Base-by-base conservation (phyloP, 106 monocot genomes). In the Phalaenopsis equestris region DNA sequence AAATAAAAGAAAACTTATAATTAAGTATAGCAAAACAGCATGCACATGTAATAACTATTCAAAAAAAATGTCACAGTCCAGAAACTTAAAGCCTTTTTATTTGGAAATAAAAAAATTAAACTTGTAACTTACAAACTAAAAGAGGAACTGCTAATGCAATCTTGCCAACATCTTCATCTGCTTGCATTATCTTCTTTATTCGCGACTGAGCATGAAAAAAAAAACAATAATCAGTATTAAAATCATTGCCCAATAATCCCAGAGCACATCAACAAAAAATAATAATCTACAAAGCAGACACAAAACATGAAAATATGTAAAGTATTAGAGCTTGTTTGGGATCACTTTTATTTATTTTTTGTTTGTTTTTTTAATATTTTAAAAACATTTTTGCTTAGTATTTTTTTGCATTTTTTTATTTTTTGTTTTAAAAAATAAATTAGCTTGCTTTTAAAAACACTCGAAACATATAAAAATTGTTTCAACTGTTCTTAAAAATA, bases 111-210 rank as follows among this genome's bases (percentile, higher is more conserved):
- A 75, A 14, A 55, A 47, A 14, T 49, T 39, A 14, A 23, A 19
- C 16, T 10, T 18, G 16, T 4, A 57, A 91, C 95, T 92, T 65
- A 95, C 95, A 95, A 46, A 95, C 92, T 95, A 95, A 86, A 86
- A 95, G 85, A 75, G 95, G 95, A 19, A 95, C 95, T 61, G 92
- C 90, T 75, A 92, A 76, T 72, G 94, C 94, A 77, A 95, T 95
- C 86, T 95, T 95, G 67, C 94, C 94, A 75, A 95, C 81, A 82
- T 92, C 95, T 78, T 95, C 95, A 82, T 95, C 95, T 42, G 92
- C 79, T 92, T 95, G 92, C 95, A 95, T 95, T 75, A 95, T 95
- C 84, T 95, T 95, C 77, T 95, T 95, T 45, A 95, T 95, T 77
- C 95, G 88, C 30, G 92, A 75, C 95, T 92, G 84, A 79, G 38